A percentile compares a stretch with the other conserved stretches of the same genome.
These are phyloP conservation scores for Aspergillus flavus DNA, from an alignment of 2,329 filamentous ascomycete genomes.

Conservation along the genomic window DNA sequence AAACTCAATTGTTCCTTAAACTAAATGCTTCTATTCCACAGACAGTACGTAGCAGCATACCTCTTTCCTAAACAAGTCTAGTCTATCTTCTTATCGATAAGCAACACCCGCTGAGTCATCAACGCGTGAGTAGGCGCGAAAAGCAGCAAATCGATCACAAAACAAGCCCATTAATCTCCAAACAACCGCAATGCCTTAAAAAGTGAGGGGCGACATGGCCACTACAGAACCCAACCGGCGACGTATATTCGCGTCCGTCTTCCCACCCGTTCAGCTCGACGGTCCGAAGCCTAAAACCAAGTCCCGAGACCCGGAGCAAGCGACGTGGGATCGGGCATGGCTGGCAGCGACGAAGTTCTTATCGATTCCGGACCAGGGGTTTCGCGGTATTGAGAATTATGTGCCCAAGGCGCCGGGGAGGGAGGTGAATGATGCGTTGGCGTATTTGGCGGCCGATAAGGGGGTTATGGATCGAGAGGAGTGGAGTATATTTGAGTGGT, in stretches of 20 bases:
- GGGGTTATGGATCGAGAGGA: constrained; percentile 20
- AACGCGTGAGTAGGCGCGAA: background rate
- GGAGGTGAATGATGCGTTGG: constrained; percentile 36
- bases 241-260: constrained; percentile 49
- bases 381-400: constrained; percentile 25
- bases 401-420: constrained; percentile 29
- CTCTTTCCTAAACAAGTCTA: background rate
- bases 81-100: background rate
- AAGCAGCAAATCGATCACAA: background rate
- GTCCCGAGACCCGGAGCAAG: constrained; percentile 31
- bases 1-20: too few species aligned
- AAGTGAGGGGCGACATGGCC: constrained; percentile 22
- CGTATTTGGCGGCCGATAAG: constrained; percentile 30
- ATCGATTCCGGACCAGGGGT: constrained; percentile 38
- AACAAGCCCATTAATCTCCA: background rate
- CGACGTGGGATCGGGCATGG: constrained; percentile 45
- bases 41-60: background rate
- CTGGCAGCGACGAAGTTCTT: constrained; percentile 44
- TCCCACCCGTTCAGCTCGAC: constrained; percentile 42
- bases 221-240: constrained; percentile 31
- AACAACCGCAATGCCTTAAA: background rate
- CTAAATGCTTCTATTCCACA: background rate
- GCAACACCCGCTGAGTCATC: background rate
- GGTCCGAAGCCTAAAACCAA: constrained; percentile 31
- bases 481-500: constrained; percentile 44